A percentile compares a stretch with the other conserved stretches of the same genome.
Conservation (phyloP, 352 stramenopile species). For the Thraustochytrium sp. region DNA sequence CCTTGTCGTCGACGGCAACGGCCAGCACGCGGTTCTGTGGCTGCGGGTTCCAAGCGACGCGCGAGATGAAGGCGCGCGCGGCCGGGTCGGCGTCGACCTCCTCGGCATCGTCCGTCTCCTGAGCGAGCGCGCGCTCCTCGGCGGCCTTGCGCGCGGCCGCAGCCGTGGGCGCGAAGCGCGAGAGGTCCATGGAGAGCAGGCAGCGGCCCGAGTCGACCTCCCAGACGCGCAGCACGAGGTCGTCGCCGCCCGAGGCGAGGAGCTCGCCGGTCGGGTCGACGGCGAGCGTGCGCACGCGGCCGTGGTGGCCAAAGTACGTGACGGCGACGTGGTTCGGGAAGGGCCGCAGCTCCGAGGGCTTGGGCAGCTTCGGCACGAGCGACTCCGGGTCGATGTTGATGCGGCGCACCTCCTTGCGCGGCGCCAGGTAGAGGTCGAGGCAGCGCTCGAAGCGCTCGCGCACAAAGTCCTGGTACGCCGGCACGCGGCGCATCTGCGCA, state of each 20-base stretch:
- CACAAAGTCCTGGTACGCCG: conserved; percentile 90
- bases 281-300: conserved; percentile 81
- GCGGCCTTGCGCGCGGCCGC: neutral
- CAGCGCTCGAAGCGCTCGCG: conserved; percentile 99
- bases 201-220: conserved; percentile 83
- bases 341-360: conserved; percentile 89
- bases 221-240: conserved; percentile 88
- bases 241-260: conserved; percentile 86
- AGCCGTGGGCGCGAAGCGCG: neutral
- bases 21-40: conserved; percentile 87
- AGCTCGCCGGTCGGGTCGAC: conserved; percentile 95
- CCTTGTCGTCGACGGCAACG: conserved; percentile 66
- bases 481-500: conserved; percentile 89
- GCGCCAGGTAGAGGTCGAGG: conserved; percentile 97
- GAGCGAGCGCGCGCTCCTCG: conserved; percentile 34
- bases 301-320: conserved; percentile 71
- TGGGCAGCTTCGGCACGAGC: conserved; percentile 90
- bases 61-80: conserved; percentile 57
- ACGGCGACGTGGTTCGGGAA: conserved; percentile 91
- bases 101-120: conserved; percentile 44
- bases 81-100: conserved; percentile 26
- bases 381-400: conserved; percentile 96
- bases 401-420: conserved; percentile 83
- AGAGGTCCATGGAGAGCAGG: conserved; percentile 50
- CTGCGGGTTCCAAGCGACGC: conserved; percentile 95